Evolutionary conservation across 2,329 filamentous ascomycete species (phyloP), one percentile per base, ranked within the genome.

Genomic region (Ophiocordyceps unilateralis): DNA sequence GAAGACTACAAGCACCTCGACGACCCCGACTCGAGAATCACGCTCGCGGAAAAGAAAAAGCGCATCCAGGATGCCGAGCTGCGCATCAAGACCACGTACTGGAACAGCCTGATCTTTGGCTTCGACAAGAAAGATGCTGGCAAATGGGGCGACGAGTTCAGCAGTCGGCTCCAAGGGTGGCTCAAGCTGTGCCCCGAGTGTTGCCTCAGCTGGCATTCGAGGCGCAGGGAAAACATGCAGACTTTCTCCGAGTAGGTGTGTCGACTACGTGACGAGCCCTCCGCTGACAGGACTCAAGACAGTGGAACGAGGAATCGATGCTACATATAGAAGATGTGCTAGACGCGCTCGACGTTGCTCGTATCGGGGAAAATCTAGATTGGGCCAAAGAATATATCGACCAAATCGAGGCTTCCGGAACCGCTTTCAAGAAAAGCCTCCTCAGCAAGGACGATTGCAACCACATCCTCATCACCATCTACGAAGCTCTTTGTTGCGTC

Each of bases 401-500:
- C 23, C 68, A 67, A 42, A 69, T 72, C 4, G 67, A 73, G 42
- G 58, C 62, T 34, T 56, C 61, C 9, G 65, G 70, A 20, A 62
- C 61, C 2, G 55, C 56, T 2, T 72, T 73, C 56, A 66, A 63
- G 40, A 66, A 68, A 36, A 53, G 61, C 0, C 63, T 65, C 42
- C 61, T 74, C 32, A 66, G 65, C 12, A 61, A 63, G 19, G 3
- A 6, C 7, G 57, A 69, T 7, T 62, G 72, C 23, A 63, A 71
- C 2, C 65, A 74, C 23, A 76, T 84, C 7, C 73, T 93, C 41
- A 74, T 91, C 45, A 81, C 85, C 11, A 74, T 96, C 24, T 94
- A 93, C 53, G 89, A 96, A 58, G 81, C 83, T 0, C 65, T 96
- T 42, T 93, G 87, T 58, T 93, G 83, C 58, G 76, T 87, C 50